A percentile compares a stretch with the other conserved stretches of the same genome.
Conservation (phyloP, 2,329 filamentous ascomycete genomes). For the Ophiostoma pallidulum region DNA sequence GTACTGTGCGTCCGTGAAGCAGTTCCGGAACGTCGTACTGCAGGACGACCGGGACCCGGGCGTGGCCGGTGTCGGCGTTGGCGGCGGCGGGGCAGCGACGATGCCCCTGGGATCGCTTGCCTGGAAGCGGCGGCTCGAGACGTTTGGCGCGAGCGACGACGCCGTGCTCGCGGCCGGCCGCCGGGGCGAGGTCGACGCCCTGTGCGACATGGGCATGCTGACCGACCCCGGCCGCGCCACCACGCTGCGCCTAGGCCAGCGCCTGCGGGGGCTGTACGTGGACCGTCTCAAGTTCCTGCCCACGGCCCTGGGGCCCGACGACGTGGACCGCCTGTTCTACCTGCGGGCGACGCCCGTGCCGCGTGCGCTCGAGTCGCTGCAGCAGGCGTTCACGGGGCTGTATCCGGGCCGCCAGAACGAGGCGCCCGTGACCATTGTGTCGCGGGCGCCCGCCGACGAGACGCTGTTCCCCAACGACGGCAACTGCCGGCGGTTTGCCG, state of each 20-base stretch:
- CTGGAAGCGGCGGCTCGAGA: slow-evolving; percentile 70
- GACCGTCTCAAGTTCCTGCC: slow-evolving; percentile 67
- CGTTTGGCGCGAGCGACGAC: slow-evolving; percentile 62
- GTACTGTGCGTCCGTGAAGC: slow-evolving; percentile 71
- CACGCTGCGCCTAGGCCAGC: slow-evolving; percentile 57
- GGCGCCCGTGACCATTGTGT: slow-evolving; percentile 55
- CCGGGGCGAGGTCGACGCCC: slow-evolving; percentile 59
- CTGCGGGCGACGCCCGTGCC: slow-evolving; percentile 66
- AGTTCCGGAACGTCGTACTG: slow-evolving; percentile 49
- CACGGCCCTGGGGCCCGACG: slow-evolving; percentile 32
- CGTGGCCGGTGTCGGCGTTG: slow-evolving; percentile 34
- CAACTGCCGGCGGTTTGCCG: slow-evolving; percentile 62
- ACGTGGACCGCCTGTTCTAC: slow-evolving; percentile 49
- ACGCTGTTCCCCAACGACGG: slow-evolving; percentile 72
- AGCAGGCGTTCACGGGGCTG: slow-evolving; percentile 65
- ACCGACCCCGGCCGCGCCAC: slow-evolving; percentile 67
- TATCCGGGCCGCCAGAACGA: slow-evolving; percentile 47
- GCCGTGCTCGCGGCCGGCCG: slow-evolving; percentile 61
- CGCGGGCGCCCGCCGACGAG: slow-evolving; percentile 57
- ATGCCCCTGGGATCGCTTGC: slow-evolving; percentile 37
- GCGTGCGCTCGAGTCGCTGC: slow-evolving; percentile 66
- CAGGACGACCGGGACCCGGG: slow-evolving; percentile 30
- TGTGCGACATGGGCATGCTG: slow-evolving; percentile 72
- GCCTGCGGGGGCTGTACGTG: slow-evolving; percentile 63
- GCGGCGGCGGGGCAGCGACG: slow-evolving; percentile 22